These are phyloP conservation scores for Ceratopteris richardii DNA, from an alignment of 75 land plant species.

Conservation along the genomic window DNA sequence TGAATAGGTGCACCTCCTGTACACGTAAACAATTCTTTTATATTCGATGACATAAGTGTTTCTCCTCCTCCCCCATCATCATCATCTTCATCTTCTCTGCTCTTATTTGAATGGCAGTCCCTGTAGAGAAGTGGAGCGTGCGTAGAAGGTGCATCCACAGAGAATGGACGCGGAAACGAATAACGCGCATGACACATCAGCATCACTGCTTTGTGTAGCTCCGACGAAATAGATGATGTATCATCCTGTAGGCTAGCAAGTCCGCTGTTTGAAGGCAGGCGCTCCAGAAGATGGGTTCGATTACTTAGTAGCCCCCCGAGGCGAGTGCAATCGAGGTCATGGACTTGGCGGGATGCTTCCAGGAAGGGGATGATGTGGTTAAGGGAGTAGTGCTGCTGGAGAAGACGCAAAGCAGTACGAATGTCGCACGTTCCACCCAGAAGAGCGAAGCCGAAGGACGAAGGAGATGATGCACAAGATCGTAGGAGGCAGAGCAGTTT, in stretches of 20 bases:
- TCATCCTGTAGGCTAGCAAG: background rate
- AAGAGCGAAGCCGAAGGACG: slow-evolving; percentile 1
- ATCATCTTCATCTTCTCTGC: background rate
- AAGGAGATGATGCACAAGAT: background rate
- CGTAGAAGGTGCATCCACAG: too few relatives aligned
- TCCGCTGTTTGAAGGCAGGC: background rate
- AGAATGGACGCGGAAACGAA: too few relatives aligned
- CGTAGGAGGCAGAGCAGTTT: slow-evolving; percentile 16
- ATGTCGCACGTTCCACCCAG: slow-evolving; percentile 20
- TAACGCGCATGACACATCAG: background rate
- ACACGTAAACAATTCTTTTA: too few relatives aligned
- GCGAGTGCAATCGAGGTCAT: slow-evolving; percentile 1
- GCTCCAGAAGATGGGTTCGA: slow-evolving; percentile 7
- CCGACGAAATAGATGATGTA: background rate
- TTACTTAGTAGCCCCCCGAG: slow-evolving; percentile 34
- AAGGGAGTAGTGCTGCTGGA: background rate
- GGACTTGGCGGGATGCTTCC: background rate
- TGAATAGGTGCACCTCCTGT: too few relatives aligned
- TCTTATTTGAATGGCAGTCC: background rate
- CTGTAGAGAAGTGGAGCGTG: too few relatives aligned
- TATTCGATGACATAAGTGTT: background rate
- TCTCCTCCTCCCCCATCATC: background rate
- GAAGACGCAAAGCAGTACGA: slow-evolving; percentile 43
- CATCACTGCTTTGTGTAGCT: background rate
- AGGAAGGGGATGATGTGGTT: background rate